Conservation (phyloP, 2,329 filamentous ascomycete genomes). For the Talaromyces sp. region DNA sequence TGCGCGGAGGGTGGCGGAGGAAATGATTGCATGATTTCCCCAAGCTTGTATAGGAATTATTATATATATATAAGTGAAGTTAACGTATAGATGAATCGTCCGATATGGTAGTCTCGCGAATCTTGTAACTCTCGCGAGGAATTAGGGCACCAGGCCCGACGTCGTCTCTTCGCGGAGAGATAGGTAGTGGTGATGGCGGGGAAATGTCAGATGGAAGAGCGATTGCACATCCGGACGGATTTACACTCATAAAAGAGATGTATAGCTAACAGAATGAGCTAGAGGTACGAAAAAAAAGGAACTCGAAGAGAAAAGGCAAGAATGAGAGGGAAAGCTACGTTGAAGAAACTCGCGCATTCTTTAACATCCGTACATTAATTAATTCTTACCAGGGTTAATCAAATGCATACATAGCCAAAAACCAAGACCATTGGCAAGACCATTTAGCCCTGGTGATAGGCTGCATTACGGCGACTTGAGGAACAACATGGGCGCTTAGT, state of each 20-base stretch:
- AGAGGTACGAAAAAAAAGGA: no score
- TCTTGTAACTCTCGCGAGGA: neutral
- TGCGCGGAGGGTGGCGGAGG: conserved; percentile 15
- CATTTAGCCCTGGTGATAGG: conserved; percentile 6
- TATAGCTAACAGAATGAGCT: neutral
- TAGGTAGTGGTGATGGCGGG: neutral
- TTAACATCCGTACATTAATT: neutral
- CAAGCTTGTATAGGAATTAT: neutral
- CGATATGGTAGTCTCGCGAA: neutral
- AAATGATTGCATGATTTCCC: conserved; percentile 15
- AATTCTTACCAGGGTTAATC: neutral
- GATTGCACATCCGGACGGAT: neutral
- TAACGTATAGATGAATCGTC: neutral
- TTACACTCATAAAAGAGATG: neutral
- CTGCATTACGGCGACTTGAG: neutral
- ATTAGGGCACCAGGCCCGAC: conserved; percentile 6
- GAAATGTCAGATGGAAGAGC: neutral
- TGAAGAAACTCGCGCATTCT: neutral
- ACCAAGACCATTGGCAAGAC: neutral
- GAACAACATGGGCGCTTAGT: conserved; percentile 8
- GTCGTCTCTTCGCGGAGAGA: neutral
- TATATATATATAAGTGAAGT: neutral
- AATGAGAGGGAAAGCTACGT: no score
- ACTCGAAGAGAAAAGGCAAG: no score
- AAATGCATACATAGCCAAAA: neutral